phyloP scores from a whole-genome alignment of 1,139 yeast genomes.

The Zygosaccharomyces sapae region DNA sequence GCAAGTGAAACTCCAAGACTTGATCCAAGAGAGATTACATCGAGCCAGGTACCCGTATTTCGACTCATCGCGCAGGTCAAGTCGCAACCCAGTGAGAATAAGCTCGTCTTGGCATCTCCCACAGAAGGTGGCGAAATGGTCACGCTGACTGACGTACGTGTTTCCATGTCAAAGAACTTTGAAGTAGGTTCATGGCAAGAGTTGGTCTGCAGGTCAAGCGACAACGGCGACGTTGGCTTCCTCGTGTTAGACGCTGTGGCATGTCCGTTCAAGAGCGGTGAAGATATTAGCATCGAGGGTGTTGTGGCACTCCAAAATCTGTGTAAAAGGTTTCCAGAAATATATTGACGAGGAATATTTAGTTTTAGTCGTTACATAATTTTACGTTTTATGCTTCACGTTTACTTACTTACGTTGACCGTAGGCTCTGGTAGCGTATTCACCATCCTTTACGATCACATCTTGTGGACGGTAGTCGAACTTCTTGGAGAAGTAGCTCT shows the following conservation, averaged over 20 bases:
- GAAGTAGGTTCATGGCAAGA: conserved; percentile 34
- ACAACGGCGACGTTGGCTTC: conserved; percentile 35
- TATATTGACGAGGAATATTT: conserved; percentile 18
- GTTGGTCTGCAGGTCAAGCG: conserved; percentile 34
- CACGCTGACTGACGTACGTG: conserved; percentile 29
- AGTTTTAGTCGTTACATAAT: neutral
- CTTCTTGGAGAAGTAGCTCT: neutral
- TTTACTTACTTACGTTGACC: neutral
- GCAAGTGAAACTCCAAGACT: conserved; percentile 36
- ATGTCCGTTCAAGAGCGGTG: conserved; percentile 29
- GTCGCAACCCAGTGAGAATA: conserved; percentile 32
- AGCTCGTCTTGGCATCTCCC: conserved; percentile 30
- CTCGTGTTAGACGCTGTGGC: conserved; percentile 33
- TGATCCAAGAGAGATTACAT: conserved; percentile 31
- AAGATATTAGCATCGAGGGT: conserved; percentile 32
- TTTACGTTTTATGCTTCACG: neutral
- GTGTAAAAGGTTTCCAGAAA: conserved; percentile 31
- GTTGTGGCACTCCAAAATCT: conserved; percentile 33
- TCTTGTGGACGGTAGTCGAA: conserved; percentile 2
- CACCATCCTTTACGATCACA: neutral
- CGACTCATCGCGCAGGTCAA: conserved; percentile 34
- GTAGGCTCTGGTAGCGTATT: neutral
- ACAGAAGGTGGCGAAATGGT: conserved; percentile 32
- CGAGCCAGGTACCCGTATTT: conserved; percentile 28
- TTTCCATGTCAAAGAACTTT: conserved; percentile 27